Evolutionary conservation across 2,329 filamentous ascomycete genomes (phyloP).

Genomic region (Lojkania enalia): DNA sequence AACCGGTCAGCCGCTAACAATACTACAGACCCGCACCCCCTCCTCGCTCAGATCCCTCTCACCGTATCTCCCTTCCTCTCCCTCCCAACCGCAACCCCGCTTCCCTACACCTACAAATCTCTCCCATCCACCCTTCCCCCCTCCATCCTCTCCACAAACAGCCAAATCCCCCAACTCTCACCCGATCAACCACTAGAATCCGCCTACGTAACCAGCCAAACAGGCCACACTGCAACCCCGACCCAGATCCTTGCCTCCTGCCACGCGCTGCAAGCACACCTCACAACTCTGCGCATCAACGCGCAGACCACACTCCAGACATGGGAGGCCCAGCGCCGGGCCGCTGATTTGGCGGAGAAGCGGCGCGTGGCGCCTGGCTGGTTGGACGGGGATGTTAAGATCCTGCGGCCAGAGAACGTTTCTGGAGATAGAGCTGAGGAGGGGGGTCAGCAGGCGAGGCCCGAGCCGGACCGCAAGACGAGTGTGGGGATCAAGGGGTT

Average conservation of each 20-base stretch:
- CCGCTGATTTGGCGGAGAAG: conserved; percentile 76
- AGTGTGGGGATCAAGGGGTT: conserved; percentile 28
- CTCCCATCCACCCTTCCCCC: conserved; percentile 85
- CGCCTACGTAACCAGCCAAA: conserved; percentile 73
- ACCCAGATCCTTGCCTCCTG: conserved; percentile 84
- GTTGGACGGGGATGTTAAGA: conserved; percentile 68
- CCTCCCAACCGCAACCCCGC: conserved; percentile 83
- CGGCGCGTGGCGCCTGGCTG: conserved; percentile 77
- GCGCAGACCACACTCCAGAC: conserved; percentile 68
- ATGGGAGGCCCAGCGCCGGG: conserved; percentile 69
- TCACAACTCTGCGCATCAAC: conserved; percentile 69
- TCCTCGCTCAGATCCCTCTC: conserved; percentile 88
- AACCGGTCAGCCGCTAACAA: too few relatives aligned
- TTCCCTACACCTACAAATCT: conserved; percentile 93
- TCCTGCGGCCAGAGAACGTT: conserved; percentile 67
- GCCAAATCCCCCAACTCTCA: conserved; percentile 32
- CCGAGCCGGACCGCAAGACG: conserved; percentile 10
- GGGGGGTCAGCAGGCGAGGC: conserved; percentile 18
- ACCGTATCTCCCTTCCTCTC: conserved; percentile 94
- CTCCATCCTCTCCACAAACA: conserved; percentile 59
- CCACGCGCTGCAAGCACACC: conserved; percentile 73
- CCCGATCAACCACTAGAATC: conserved; percentile 46
- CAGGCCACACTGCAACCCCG: conserved; percentile 77
- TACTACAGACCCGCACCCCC: conserved; percentile 68
- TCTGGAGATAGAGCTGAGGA: conserved; percentile 52